Evolutionary conservation across 495 filamentous ascomycete species (phyloP), one percentile per base, ranked within the genome.

Genomic region (Podospora appendiculata): DNA sequence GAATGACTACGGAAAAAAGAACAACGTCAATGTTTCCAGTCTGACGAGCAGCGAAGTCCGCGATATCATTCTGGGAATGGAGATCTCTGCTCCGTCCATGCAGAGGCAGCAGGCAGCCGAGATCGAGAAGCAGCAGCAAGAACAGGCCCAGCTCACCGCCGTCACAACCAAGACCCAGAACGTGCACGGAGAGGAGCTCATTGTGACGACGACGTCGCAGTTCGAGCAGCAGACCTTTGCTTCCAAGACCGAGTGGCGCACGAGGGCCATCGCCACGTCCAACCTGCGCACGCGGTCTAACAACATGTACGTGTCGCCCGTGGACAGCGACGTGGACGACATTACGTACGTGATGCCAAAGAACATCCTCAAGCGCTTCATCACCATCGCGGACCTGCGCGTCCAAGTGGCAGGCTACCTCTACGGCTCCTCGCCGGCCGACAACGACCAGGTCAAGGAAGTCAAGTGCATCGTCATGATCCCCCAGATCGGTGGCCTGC

Each of bases 1-100:
- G 52, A 96, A 96, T 53, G 93, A 99, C 66, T 99, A 99, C 61
- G 94, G 94, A 60, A 97, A 97, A 82, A 97, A 97, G 78, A 99
- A 97, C 70, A 96, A 97, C 59, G 94, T 99, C 72, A 97, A 96
- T 64, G 91, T 92, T 18, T 93, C 94, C 14, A 94, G 88, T 62
- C 78, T 99, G 70, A 99, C 94, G 0, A 95, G 84, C 58, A 94
- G 85, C 59, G 94, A 99, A 80, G 92, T 99, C 40, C 83, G 94
- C 50, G 94, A 99, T 65, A 99, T 99, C 61, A 99, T 99, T 60
- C 75, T 99, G 54, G 94, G 94, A 79, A 99, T 99, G 94, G 94
- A 99, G 70, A 99, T 99, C 53, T 93, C 88, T 53, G 94, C 94
- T 6, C 94, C 94, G 4, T 96, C 91, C 1, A 86, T 99, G 87